phyloP scores from a whole-genome alignment of 2,329 filamentous ascomycete genomes.

The Colletotrichum somersetense region DNA sequence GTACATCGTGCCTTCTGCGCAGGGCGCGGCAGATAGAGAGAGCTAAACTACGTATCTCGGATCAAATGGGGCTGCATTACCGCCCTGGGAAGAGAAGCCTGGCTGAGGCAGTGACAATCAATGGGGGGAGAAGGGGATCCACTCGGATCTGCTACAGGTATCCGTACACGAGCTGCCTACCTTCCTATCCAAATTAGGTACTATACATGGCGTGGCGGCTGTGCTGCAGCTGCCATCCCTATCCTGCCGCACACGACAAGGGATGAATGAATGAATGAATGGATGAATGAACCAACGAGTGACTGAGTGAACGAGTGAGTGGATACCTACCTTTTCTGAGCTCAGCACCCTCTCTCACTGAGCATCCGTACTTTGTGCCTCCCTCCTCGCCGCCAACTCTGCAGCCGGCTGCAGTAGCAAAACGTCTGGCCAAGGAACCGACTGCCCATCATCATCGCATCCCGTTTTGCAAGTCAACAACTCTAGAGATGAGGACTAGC shows the following conservation, averaged over 20 bases:
- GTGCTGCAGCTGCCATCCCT: constrained; percentile 5
- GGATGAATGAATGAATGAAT: neutral
- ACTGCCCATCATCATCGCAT: neutral
- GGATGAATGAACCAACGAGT: too few relatives aligned
- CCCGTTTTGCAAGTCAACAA: neutral
- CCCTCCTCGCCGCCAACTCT: neutral
- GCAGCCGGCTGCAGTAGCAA: constrained; percentile 14
- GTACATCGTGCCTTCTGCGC: neutral
- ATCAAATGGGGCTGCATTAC: constrained; percentile 15
- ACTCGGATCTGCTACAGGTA: constrained; percentile 6
- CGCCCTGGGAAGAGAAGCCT: neutral
- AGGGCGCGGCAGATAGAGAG: neutral
- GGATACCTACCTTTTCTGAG: constrained; percentile 21
- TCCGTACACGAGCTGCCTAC: too few relatives aligned
- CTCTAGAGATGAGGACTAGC: neutral
- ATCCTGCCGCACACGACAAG: constrained; percentile 10
- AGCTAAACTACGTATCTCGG: neutral
- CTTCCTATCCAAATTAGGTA: too few relatives aligned
- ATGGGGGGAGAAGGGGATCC: constrained; percentile 8
- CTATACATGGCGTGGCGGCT: too few relatives aligned
- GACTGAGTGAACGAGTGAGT: neutral
- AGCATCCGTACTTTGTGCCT: too few relatives aligned
- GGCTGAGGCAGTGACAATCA: constrained; percentile 39
- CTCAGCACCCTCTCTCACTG: constrained; percentile 9
- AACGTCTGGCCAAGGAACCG: constrained; percentile 10